Evolutionary conservation across 306 rosid species (phyloP), one percentile per base, ranked within the genome.

Genomic region (Parietaria judaica): DNA sequence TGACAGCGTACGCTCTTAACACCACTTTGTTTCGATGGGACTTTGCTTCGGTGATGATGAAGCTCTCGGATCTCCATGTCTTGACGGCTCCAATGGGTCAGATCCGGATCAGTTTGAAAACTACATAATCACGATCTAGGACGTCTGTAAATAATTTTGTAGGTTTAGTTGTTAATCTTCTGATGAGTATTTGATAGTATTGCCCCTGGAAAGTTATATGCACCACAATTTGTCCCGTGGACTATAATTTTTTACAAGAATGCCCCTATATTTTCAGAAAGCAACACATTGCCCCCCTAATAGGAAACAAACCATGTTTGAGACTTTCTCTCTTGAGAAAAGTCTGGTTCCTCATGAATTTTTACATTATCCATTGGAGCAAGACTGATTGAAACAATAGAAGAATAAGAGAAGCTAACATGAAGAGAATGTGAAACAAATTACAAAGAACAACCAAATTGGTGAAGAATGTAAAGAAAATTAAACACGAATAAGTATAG

Each of bases 11-110:
- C 63, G 81, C 80, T 60, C 47, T 55, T 3, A 46, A 72, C 58
- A 56, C 65, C 60, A 67, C 68, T 37, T 61, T 70, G 59, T 82
- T 82, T 58, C 63, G 34, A 16, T 67, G 11, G 51, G 54, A 78
- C 54, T 81, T 78, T 14, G 59, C 83, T 56, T 36, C 50, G 48
- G 76, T 67, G 66, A 78, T 70, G 75, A 78, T 78, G 69, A 77
- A 77, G 63, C 84, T 73, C 66, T 70, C 77, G 6, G 62, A 75
- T 61, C 79, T 69, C 54, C 74, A 14, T 13, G 79, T 78, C 56
- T 67, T 79, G 76, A 79, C 72, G 47, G 45, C 8, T 37, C 78
- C 76, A 45, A 16, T 58, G 60, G 76, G 82, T 68, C 84, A 73
- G 66, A 76, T 71, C 67, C 65, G 73, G 60, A 61, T 47, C 47